Evolutionary conservation across 306 rosid genomes (phyloP), one percentile per base, ranked within the genome.

Genomic region (Alnus glutinosa): DNA sequence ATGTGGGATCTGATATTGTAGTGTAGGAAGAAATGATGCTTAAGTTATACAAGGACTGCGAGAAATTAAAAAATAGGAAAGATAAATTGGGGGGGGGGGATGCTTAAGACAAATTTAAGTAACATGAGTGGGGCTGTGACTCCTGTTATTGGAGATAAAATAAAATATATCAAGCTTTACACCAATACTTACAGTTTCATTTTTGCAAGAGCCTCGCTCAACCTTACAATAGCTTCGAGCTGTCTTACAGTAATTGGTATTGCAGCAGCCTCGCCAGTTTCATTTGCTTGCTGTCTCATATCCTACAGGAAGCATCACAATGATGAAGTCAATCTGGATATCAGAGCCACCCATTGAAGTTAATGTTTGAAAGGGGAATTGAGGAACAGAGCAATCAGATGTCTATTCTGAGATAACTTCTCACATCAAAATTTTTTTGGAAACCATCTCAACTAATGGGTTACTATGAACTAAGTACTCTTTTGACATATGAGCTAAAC

Each of bases 181-280:
- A 61, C 30, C 63, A 49, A 76, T 81, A 84, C 98, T 90, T 84
- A 95, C 99, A 95, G 83, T 82, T 91, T 93, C 97, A 95, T 93
- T 86, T 93, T 95, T 37, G 99, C 99, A 76, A 95, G 99, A 63
- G 97, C 83, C 86, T 95, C 99, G 48, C 99, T 93, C 93, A 95
- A 72, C 83, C 99, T 88, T 57, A 90, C 91, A 47, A 95, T 88
- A 81, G 99, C 99, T 91, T 95, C 99, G 75, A 95, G 88, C 89
- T 95, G 99, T 89, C 99, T 85, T 4, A 95, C 99, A 11, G 99
- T 95, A 62, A 95, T 93, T 15, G 98, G 99, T 79, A 95, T 90
- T 13, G 94, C 97, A 63, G 97, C 88, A 61, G 97, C 89, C 82
- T 90, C 94, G 12, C 99, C 99, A 9, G 97, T 89, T 84, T 95